phyloP scores from a whole-genome alignment of 2,329 filamentous ascomycete genomes.

The Amesomyces nigricolor region DNA sequence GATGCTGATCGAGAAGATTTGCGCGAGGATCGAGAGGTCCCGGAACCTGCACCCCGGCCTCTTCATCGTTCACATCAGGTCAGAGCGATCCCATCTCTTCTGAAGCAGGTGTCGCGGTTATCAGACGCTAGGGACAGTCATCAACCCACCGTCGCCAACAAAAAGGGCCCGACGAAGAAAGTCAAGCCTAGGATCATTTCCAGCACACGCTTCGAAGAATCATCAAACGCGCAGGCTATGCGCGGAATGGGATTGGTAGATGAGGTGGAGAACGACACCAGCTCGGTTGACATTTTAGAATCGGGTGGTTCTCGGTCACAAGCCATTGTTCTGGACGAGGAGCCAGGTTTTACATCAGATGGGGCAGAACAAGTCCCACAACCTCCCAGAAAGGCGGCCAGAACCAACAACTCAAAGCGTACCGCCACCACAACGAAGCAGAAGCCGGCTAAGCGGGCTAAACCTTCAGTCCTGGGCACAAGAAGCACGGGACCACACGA shows the following conservation, averaged over 20 bases:
- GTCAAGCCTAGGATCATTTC: no score
- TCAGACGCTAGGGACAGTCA: no score
- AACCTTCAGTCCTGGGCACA: not conserved
- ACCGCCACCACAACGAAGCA: not conserved
- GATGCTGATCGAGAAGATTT: not conserved
- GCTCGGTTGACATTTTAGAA: not conserved
- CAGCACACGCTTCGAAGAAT: not conserved
- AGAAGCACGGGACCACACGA: not conserved
- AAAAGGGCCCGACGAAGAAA: no score
- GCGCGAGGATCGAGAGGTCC: not conserved
- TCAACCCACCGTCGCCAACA: not conserved
- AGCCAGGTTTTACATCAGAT: not conserved
- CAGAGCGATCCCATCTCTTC: not conserved
- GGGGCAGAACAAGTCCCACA: no score
- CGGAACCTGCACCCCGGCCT: not conserved
- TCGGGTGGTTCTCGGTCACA: conserved; percentile 2
- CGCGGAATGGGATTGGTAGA: no score
- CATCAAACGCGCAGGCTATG: not conserved
- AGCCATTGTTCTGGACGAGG: conserved; percentile 20
- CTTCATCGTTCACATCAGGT: no score
- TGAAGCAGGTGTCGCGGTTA: no score
- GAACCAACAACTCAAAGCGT: not conserved
- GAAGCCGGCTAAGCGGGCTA: not conserved
- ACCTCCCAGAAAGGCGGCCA: not conserved
- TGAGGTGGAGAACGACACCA: no score